A percentile compares a stretch with the other conserved stretches of the same genome.
Conservation (phyloP, 2,329 filamentous ascomycete species). For the Dendryphion nanum region DNA sequence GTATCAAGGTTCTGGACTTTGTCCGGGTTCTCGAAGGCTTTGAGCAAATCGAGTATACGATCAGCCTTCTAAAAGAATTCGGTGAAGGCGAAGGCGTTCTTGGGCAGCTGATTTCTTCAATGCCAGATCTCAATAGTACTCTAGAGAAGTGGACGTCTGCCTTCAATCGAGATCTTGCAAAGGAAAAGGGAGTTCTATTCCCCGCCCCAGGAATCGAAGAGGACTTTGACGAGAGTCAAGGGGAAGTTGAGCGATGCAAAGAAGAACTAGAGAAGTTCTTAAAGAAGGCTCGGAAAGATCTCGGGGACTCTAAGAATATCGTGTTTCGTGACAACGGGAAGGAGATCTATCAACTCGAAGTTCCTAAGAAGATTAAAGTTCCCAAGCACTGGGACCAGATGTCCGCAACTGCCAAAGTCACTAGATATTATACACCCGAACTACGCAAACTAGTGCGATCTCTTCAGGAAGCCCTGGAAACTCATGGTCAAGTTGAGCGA, state of each 20-base stretch:
- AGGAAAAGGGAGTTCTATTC: conserved; percentile 76
- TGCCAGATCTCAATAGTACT: conserved; percentile 77
- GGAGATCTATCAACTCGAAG: conserved; percentile 94
- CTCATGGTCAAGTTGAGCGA: conserved; percentile 84
- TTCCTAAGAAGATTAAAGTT: conserved; percentile 81
- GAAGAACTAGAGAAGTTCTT: conserved; percentile 69
- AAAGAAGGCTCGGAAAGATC: conserved; percentile 66
- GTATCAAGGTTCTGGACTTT: conserved; percentile 90
- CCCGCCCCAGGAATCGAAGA: conserved; percentile 85
- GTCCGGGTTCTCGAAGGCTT: conserved; percentile 92
- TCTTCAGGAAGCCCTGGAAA: conserved; percentile 92
- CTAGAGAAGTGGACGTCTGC: conserved; percentile 86
- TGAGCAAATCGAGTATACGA: conserved; percentile 95
- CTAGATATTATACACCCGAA: conserved; percentile 90
- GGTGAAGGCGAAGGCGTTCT: conserved; percentile 80
- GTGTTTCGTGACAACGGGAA: conserved; percentile 75
- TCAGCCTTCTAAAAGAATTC: conserved; percentile 72
- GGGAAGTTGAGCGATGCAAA: conserved; percentile 73
- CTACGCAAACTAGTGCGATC: conserved; percentile 78
- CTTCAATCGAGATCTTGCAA: conserved; percentile 80
- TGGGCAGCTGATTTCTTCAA: conserved; percentile 74
- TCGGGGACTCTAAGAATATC: conserved; percentile 66
- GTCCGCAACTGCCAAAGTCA: conserved; percentile 87
- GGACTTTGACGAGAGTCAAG: conserved; percentile 84
- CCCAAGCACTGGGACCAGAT: conserved; percentile 92